Evolutionary conservation across 495 filamentous ascomycete genomes (phyloP).

Genomic region (Trichocladium antarcticum): DNA sequence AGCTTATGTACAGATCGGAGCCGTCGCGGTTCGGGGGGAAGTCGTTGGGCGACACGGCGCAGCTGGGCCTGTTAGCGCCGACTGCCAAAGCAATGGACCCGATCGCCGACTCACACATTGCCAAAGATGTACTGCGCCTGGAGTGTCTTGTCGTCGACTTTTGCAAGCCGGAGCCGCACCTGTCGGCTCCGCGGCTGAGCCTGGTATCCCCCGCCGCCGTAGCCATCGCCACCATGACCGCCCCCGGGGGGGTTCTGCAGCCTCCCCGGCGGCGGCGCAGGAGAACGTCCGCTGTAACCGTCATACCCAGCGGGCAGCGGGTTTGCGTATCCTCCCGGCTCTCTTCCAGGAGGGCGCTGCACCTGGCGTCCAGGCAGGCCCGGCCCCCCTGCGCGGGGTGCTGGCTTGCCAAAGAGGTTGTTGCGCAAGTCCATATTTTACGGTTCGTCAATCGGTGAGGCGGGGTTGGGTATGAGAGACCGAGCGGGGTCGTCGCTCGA

Average conservation of each 20-base stretch:
- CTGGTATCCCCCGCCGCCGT: constrained; percentile 7
- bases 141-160: constrained; percentile 34
- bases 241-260: constrained; percentile 4
- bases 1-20: constrained; percentile 29
- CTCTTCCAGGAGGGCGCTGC: constrained; percentile 15
- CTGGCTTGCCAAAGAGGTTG: constrained; percentile 30
- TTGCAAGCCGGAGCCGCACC: constrained; percentile 26
- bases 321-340: constrained; percentile 11
- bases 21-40: constrained; percentile 31
- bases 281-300: constrained; percentile 10
- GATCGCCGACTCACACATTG: constrained; percentile 20
- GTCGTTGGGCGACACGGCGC: constrained; percentile 33
- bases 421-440: constrained; percentile 31
- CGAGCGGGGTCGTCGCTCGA: too few species aligned
- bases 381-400: constrained; percentile 13
- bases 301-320: constrained; percentile 14
- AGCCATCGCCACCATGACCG: neutral
- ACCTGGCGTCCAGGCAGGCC: constrained; percentile 25
- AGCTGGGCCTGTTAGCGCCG: constrained; percentile 14
- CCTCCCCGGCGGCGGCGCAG: constrained; percentile 9
- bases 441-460: too few species aligned
- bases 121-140: constrained; percentile 35
- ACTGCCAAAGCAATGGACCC: neutral
- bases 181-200: constrained; percentile 8
- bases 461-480: too few species aligned